Base-by-base conservation (phyloP, 306 rosid species). In the Fagus sylvatica region DNA sequence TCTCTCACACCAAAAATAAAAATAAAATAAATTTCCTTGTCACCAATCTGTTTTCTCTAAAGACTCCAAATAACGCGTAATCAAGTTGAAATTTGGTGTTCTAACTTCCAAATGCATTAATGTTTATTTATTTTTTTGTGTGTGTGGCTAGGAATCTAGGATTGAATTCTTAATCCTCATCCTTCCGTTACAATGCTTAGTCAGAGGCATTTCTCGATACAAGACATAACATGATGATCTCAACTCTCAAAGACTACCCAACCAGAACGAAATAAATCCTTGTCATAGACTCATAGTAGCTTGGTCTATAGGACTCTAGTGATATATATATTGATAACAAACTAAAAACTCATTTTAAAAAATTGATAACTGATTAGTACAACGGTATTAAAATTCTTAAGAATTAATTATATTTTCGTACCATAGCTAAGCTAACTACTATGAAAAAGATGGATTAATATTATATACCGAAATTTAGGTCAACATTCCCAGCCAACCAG, bases 51-150 rank as follows among this genome's bases (percentile, higher is more conserved):
- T 56, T 8, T 0, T 22, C 64, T 19, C 15, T 22, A 22, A 33
- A 56, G 13, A 56, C 62, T 56, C 62, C 62, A 46, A 13, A 62
- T 53, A 42, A n/a, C 49, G 11, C 17, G 53, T 19, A 32, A 43
- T 54, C 67, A 66, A 72, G 75, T 79, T 75, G 72, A 72, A 75
- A 71, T 19, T 56, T 1, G 11, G 5, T 7, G 34, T 19, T 56
- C 36, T 30, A 56, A 46, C 51, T 46, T 46, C 51, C 51, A 46
- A 10, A 8, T 46, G 13, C 51, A 46, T 46, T 46, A 46, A 46
- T 46, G 51, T 46, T 10, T 11, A 46, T 3, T 46, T 46, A 12
- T 10, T 0, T 46, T 22, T 22, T 22, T 22, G 28, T 22, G 28
- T 22, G 28, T 22, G 28, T 22, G 28, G 28, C 28, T 22, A 22